Evolutionary conservation across 2,329 filamentous ascomycete genomes (phyloP), one percentile per base, ranked within the genome.

Genomic region (Aspergillus sp.): DNA sequence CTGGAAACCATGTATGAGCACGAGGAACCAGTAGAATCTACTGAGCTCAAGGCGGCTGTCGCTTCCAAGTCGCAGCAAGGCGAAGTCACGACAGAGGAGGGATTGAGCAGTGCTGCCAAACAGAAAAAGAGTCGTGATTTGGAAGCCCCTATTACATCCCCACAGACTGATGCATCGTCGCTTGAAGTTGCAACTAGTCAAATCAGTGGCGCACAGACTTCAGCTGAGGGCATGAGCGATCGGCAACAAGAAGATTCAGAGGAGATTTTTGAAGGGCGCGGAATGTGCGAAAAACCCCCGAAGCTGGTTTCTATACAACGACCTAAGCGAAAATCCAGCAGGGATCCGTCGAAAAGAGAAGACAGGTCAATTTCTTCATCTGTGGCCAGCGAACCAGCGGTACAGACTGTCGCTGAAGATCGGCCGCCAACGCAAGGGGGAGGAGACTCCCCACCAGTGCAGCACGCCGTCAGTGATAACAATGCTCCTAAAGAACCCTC

Each of bases 1-100:
- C 49, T 67, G 31, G 65, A 66, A 37, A 66, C 65, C 29, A 68
- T 67, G 65, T 64, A 65, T 40, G 66, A 68, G 45, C 46, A 48
- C 13, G 54, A 62, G 33, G 65, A 60, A 43, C 53, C 46, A 1
- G 47, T 48, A 9, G 54, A 58, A 10, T 47, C 51, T 35, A 43
- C 44, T 8, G 53, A 56, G 38, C 38, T 43, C 5, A 39, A 54
- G 33, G 47, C 49, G 37, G 48, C 50, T 8, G 45, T 53, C 27
- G 52, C 56, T 19, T 19, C 19, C 19, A 19, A 19, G 19, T 19
- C 19, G 19, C 19, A 19, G 19, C 19, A 19, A 19, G 19, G 19
- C 19, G 19, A 19, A 19, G 19, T 19, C 19, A 19, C 19, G 19
- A 19, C 19, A 19, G 19, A 19, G 19, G 19, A 19, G 19, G 19